A percentile compares a stretch with the other conserved stretches of the same genome.
Evolutionary conservation across 2,329 filamentous ascomycete species (phyloP).

Genomic region (Cladophialophora immunda): DNA sequence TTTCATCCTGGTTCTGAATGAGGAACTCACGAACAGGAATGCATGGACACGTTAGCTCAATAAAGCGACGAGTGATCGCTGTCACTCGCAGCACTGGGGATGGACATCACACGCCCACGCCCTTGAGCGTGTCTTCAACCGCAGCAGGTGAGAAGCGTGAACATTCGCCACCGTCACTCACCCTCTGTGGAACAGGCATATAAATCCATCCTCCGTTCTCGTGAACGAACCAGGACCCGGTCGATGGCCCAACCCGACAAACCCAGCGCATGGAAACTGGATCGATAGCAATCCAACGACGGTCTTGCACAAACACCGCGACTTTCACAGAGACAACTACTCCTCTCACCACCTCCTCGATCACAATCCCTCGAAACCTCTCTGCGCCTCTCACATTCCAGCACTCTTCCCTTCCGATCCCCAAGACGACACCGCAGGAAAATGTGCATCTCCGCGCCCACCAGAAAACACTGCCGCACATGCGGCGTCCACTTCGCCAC

Average conservation of each 20-base stretch:
- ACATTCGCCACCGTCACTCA: not conserved
- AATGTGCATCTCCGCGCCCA: slow-evolving; percentile 17
- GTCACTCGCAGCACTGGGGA: not conserved
- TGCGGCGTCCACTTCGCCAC: slow-evolving; percentile 19
- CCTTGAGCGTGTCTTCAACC: not conserved
- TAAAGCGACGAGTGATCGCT: not conserved
- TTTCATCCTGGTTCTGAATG: not conserved
- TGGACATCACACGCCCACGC: not conserved
- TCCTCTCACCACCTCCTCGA: no score
- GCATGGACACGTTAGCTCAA: not conserved
- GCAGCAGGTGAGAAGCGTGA: not conserved
- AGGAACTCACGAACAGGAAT: not conserved
- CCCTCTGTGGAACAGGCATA: not conserved
- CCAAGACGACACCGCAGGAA: not conserved
- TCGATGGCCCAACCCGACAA: not conserved
- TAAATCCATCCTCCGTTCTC: not conserved
- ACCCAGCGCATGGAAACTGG: no score
- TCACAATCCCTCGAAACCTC: no score
- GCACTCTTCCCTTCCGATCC: no score
- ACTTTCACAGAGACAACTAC: no score
- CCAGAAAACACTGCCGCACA: slow-evolving; percentile 15
- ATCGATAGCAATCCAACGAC: no score
- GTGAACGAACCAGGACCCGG: not conserved
- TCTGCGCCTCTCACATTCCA: no score
- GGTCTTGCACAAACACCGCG: no score